phyloP scores from a whole-genome alignment of 1,284 basidiomycete genomes.

The Pseudozyma thailandica region DNA sequence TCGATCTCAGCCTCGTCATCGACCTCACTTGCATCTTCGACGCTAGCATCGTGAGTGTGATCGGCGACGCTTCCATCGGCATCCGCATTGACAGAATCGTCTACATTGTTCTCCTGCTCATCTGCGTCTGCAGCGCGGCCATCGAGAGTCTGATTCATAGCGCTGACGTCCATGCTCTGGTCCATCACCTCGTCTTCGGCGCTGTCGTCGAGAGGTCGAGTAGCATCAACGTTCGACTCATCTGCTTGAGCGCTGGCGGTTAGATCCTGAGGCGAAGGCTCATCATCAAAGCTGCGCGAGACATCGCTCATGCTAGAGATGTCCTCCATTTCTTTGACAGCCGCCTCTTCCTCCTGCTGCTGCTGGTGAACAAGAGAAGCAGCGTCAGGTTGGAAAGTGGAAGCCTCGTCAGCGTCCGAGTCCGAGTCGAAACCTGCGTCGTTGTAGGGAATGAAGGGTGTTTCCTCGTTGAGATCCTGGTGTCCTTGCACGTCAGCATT shows the following conservation, averaged over 20 bases:
- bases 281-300: conserved; percentile 28
- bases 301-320: conserved; percentile 20
- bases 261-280: neutral
- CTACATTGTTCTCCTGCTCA: conserved; percentile 2
- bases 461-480: too few species aligned
- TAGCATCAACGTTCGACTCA: neutral
- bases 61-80: neutral
- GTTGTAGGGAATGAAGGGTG: conserved; percentile 13
- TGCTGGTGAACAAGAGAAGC: neutral
- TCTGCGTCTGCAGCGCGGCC: neutral
- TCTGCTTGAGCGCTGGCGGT: neutral
- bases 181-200: neutral
- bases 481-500: too few species aligned
- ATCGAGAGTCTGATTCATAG: neutral
- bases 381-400: neutral
- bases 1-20: neutral
- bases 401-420: conserved; percentile 24
- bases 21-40: neutral
- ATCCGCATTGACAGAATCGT: neutral
- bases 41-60: neutral
- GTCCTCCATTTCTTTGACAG: neutral
- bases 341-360: neutral
- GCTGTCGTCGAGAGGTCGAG: conserved; percentile 5
- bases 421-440: conserved; percentile 32
- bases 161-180: neutral